Conservation (phyloP, 306 rosid genomes). For the Gillenia trifoliata region DNA sequence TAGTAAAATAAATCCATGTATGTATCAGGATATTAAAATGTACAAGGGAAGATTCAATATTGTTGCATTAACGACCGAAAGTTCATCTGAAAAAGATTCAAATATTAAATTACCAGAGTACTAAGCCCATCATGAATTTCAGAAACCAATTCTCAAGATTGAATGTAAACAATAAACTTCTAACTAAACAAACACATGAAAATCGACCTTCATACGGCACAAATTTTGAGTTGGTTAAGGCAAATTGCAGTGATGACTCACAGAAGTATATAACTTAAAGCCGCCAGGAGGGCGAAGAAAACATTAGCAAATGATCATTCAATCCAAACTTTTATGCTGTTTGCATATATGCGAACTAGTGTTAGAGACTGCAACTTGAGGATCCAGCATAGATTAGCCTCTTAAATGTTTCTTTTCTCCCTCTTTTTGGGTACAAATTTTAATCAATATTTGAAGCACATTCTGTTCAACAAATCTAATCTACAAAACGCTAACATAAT, state of each 20-base stretch:
- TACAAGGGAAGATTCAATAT: background rate
- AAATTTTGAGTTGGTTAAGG: background rate
- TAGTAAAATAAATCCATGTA: background rate
- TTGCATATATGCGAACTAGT: background rate
- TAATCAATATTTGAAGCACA: background rate
- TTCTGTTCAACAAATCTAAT: background rate
- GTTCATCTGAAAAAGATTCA: background rate
- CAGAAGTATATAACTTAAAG: background rate
- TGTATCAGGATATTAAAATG: background rate
- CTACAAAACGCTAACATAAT: background rate
- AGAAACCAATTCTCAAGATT: background rate
- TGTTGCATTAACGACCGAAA: background rate
- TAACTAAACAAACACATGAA: background rate
- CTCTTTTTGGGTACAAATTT: background rate
- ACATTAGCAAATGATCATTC: background rate
- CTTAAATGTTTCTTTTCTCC: background rate
- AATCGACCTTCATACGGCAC: slow-evolving; percentile 15
- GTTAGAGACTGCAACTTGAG: background rate
- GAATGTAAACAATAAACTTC: background rate
- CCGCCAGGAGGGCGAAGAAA: background rate
- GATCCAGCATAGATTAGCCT: background rate
- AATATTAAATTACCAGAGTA: background rate
- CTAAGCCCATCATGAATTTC: background rate
- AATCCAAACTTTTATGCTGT: background rate
- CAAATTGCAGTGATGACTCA: background rate